Percentiles rank a stretch among this genome's conserved stretches.
Evolutionary conservation across 352 stramenopile genomes (phyloP).

Genomic region (Globisporangium polare): DNA sequence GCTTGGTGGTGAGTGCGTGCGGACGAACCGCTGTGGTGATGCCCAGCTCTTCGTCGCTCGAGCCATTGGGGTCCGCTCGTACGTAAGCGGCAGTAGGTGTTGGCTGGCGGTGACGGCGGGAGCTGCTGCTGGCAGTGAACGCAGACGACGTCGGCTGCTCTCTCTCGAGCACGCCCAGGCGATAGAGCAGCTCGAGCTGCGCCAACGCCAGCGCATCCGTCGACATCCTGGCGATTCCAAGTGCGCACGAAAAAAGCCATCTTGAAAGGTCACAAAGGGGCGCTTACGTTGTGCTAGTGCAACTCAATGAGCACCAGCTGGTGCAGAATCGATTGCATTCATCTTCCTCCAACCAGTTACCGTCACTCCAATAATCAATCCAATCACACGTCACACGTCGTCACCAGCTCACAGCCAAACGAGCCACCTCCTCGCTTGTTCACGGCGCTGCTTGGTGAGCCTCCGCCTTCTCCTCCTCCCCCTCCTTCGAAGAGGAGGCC

Average conservation of each 20-base stretch:
- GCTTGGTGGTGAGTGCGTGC: neutral
- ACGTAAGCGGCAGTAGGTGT: no score
- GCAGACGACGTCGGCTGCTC: neutral
- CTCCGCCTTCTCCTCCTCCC: neutral
- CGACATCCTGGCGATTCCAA: slow-evolving; percentile 1
- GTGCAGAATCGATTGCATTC: neutral
- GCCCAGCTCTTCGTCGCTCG: neutral
- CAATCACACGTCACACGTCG: no score
- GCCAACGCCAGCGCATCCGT: slow-evolving; percentile 22
- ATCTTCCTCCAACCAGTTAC: neutral
- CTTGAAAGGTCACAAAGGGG: neutral
- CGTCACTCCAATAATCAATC: neutral
- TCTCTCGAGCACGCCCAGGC: slow-evolving; percentile 42
- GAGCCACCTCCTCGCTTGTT: neutral
- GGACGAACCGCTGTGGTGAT: neutral
- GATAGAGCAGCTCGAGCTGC: slow-evolving; percentile 50
- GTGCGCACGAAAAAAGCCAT: neutral
- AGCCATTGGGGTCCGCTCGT: neutral
- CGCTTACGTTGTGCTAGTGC: neutral
- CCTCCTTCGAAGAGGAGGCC: neutral
- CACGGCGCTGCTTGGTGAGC: neutral
- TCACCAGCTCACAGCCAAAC: no score
- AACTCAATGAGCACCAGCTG: no score
- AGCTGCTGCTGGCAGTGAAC: neutral
- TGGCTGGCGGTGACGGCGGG: neutral